Evolutionary conservation across 2,329 filamentous ascomycete genomes (phyloP).

Genomic region (Periconia sp.): DNA sequence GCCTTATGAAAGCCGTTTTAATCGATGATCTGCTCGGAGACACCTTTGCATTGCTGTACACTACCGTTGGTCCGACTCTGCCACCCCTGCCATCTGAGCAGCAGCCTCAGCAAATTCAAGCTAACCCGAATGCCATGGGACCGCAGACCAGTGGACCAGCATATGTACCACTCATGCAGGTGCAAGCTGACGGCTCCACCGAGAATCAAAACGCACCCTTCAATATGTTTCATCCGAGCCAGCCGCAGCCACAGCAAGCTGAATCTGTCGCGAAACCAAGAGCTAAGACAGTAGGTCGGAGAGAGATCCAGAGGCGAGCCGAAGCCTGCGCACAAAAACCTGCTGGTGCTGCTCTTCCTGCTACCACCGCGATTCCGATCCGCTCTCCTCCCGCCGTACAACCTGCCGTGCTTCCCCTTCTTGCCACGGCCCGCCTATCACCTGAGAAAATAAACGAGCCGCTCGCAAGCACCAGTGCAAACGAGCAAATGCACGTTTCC

Average conservation of each 20-base stretch:
- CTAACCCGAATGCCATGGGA: slow-evolving; percentile 9
- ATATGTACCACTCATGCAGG: slow-evolving; percentile 39
- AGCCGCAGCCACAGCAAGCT: slow-evolving; percentile 23
- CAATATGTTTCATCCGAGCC: slow-evolving; percentile 31
- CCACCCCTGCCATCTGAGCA: slow-evolving; percentile 54
- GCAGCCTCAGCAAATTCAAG: slow-evolving; percentile 22
- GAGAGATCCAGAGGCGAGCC: slow-evolving; percentile 64
- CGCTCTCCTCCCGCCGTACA: slow-evolving; percentile 34
- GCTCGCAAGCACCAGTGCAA: slow-evolving; percentile 5
- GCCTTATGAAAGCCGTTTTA: slow-evolving; percentile 80
- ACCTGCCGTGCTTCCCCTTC: slow-evolving; percentile 20
- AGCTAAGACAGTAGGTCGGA: slow-evolving; percentile 64
- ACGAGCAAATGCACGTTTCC: slow-evolving; percentile 20
- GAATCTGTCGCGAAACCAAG: slow-evolving; percentile 39
- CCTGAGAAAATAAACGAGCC: slow-evolving; percentile 21
- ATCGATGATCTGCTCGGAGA: slow-evolving; percentile 96
- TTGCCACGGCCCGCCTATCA: slow-evolving; percentile 16
- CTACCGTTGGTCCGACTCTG: slow-evolving; percentile 68
- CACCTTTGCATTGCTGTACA: slow-evolving; percentile 80
- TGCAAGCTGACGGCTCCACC: slow-evolving; percentile 36
- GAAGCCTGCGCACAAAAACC: slow-evolving; percentile 60
- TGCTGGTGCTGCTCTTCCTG: slow-evolving; percentile 35
- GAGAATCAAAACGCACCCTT: slow-evolving; percentile 28
- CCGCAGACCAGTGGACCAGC: slow-evolving; percentile 25
- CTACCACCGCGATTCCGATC: slow-evolving; percentile 34